Conservation (phyloP, 345 rosid species). For the Euphorbia tirucalli region DNA sequence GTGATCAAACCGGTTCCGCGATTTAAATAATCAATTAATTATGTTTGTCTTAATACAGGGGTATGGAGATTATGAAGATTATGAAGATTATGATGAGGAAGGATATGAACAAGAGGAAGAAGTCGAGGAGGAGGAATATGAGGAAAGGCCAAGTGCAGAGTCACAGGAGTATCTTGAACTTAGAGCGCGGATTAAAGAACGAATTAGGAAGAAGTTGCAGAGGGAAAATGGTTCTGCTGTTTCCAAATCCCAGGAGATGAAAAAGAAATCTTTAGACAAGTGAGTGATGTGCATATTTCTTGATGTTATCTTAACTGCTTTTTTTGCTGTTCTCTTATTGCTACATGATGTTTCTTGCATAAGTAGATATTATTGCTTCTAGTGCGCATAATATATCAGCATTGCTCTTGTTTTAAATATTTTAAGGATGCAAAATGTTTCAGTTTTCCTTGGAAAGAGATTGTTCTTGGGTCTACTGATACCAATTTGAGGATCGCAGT, state of each 20-base stretch:
- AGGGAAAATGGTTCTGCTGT: slow-evolving; percentile 40
- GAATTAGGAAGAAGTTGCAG: slow-evolving; percentile 47
- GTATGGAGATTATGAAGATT: slow-evolving; percentile 49
- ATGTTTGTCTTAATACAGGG: slow-evolving; percentile 23
- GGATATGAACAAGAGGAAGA: slow-evolving; percentile 36
- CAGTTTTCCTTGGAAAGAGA: neutral
- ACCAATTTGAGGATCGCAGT: neutral
- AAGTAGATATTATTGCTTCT: neutral
- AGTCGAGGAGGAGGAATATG: slow-evolving; percentile 36
- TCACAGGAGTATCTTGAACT: slow-evolving; percentile 58
- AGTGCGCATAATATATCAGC: neutral
- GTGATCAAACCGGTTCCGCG: neutral
- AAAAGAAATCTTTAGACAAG: slow-evolving; percentile 51
- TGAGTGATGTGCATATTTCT: slow-evolving; percentile 30
- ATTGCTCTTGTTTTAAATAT: neutral
- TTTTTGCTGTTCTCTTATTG: neutral
- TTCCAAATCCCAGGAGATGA: slow-evolving; percentile 38
- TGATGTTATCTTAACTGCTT: neutral
- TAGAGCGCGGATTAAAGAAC: slow-evolving; percentile 65
- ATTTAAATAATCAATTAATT: neutral
- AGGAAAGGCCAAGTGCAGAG: slow-evolving; percentile 49
- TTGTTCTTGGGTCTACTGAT: neutral
- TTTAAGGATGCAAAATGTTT: neutral
- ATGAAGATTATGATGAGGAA: slow-evolving; percentile 35
- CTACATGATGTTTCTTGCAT: neutral